Evolutionary conservation across 148 eudicot genomes (phyloP).

Genomic region (Rhododendron griersonianum): DNA sequence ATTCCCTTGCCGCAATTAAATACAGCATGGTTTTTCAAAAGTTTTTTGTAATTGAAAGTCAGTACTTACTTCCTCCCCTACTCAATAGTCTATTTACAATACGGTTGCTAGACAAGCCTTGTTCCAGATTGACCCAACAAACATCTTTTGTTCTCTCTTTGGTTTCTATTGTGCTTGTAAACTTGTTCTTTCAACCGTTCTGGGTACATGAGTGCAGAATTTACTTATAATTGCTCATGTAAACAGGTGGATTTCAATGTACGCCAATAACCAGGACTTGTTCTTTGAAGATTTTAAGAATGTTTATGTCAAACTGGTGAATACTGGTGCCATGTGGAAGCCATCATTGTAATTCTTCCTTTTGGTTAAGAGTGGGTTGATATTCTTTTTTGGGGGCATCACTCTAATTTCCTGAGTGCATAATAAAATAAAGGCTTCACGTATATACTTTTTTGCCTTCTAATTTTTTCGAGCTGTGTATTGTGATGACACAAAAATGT

Average conservation of each 20-base stretch:
- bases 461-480: background rate
- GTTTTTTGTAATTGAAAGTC: background rate
- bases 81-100: background rate
- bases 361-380: background rate
- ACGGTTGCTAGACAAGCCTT: background rate
- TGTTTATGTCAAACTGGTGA: slow-evolving; percentile 78
- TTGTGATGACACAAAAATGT: background rate
- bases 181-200: background rate
- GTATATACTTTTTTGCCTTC: background rate
- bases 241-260: slow-evolving; percentile 75
- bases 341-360: slow-evolving; percentile 16
- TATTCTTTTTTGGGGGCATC: background rate
- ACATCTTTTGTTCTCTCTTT: background rate
- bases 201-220: background rate
- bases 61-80: background rate
- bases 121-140: background rate
- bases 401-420: background rate
- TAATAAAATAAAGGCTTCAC: background rate
- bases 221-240: background rate
- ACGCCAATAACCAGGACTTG: slow-evolving; percentile 59
- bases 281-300: slow-evolving; percentile 85
- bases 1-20: background rate
- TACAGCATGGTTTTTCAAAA: background rate
- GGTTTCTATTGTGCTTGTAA: background rate
- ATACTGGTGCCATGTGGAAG: slow-evolving; percentile 84